These are phyloP conservation scores for Bonia amplexicaulis DNA, from an alignment of 176 grass and related monocot genomes.

Conservation along the genomic window DNA sequence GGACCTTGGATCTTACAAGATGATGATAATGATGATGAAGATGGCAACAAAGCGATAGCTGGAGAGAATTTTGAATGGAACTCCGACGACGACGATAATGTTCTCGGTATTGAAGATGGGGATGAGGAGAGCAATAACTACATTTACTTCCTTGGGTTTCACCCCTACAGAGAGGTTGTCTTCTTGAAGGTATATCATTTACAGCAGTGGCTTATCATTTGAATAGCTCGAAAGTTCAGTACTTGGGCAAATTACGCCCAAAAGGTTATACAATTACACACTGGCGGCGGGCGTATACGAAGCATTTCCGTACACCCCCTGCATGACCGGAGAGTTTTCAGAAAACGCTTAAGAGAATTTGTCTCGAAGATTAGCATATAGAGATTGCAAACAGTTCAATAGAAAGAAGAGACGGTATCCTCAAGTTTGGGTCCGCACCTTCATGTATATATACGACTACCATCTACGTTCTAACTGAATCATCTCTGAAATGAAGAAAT, in stretches of 20 bases:
- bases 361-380: not conserved
- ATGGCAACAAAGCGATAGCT: not conserved
- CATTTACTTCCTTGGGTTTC: not conserved
- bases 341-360: not conserved
- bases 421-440: not conserved
- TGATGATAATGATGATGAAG: not conserved
- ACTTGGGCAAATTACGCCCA: not conserved
- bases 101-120: too few relatives aligned
- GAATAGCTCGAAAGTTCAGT: constrained; percentile 17
- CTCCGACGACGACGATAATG: not conserved
- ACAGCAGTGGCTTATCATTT: constrained; percentile 7
- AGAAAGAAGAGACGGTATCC: not conserved
- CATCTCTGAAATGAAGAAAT: not conserved
- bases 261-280: not conserved
- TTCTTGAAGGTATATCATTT: not conserved
- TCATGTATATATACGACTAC: too few relatives aligned
- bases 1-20: constrained; percentile 4
- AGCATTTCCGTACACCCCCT: constrained; percentile 1
- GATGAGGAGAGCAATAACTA: too few relatives aligned
- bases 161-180: constrained; percentile 8
- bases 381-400: not conserved
- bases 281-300: not conserved
- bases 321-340: not conserved
- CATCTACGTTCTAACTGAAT: too few relatives aligned
- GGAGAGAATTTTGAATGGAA: not conserved